phyloP scores from a whole-genome alignment of 1,139 yeast genomes.

The Wickerhamomyces sp. region DNA sequence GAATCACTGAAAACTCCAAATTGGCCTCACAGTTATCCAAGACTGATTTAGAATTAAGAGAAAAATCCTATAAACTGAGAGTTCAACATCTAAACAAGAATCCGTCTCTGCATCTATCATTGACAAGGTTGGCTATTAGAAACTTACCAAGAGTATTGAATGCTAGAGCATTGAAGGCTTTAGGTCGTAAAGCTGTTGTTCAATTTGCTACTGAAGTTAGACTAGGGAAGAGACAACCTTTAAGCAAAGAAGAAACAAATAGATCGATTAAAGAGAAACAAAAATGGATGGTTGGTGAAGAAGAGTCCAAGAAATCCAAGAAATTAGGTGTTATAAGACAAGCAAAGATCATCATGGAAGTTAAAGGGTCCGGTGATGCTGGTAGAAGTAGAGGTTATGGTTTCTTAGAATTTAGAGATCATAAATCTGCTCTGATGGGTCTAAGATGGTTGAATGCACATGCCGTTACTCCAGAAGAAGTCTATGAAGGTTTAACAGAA shows the following conservation, averaged over 20 bases:
- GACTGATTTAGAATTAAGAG: conserved; percentile 82
- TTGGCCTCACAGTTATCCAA: conserved; percentile 65
- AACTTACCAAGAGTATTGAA: conserved; percentile 91
- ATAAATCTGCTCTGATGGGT: conserved; percentile 91
- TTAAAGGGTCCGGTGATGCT: conserved; percentile 77
- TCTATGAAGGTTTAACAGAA: conserved; percentile 64
- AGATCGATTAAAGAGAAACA: conserved; percentile 72
- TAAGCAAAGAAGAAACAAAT: conserved; percentile 81
- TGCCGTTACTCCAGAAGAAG: conserved; percentile 67
- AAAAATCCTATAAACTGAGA: conserved; percentile 79
- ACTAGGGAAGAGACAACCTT: conserved; percentile 69
- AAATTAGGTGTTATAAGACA: conserved; percentile 89
- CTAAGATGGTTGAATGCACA: conserved; percentile 97
- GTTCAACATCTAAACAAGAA: conserved; percentile 87
- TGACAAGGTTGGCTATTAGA: conserved; percentile 91
- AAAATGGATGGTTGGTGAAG: conserved; percentile 35
- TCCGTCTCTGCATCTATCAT: conserved; percentile 83
- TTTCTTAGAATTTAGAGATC: conserved; percentile 89
- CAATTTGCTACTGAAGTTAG: conserved; percentile 92
- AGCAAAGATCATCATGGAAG: conserved; percentile 88
- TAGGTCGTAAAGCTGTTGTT: conserved; percentile 92
- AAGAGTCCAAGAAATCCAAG: conserved; percentile 56
- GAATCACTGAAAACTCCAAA: conserved; percentile 76
- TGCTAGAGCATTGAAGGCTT: conserved; percentile 80
- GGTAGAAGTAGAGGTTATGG: conserved; percentile 98